Conservation (phyloP, 768 basidiomycete genomes). For the Leccinum variicolor region DNA sequence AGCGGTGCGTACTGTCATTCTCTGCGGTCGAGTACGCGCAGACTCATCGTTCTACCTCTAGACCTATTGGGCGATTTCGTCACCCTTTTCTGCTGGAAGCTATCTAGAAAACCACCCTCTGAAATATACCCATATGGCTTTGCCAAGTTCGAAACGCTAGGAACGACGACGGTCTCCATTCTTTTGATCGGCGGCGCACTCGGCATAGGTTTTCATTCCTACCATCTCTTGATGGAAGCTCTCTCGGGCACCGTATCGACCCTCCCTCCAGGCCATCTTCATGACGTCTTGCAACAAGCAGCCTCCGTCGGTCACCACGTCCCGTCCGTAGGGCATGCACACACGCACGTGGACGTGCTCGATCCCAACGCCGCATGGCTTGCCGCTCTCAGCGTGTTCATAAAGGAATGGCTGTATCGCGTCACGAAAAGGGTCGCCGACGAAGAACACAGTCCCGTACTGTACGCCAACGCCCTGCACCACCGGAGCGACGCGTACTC, state of each 20-base stretch:
- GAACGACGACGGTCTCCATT: constrained; percentile 86
- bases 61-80: constrained; percentile 90
- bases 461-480: constrained; percentile 95
- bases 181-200: constrained; percentile 82
- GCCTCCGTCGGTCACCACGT: constrained; percentile 54
- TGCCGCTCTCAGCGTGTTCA: constrained; percentile 71
- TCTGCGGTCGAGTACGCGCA: neutral
- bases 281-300: constrained; percentile 58
- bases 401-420: constrained; percentile 93
- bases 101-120: constrained; percentile 80
- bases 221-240: constrained; percentile 73
- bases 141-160: constrained; percentile 93
- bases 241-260: constrained; percentile 63
- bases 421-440: constrained; percentile 87
- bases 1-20: constrained; percentile 60
- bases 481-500: constrained; percentile 98
- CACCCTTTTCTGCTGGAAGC: constrained; percentile 83
- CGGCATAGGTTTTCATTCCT: constrained; percentile 89
- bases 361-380: constrained; percentile 99
- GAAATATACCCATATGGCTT: constrained; percentile 82
- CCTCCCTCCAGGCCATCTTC: constrained; percentile 60
- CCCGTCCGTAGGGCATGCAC: constrained; percentile 51
- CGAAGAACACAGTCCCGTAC: constrained; percentile 85
- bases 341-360: constrained; percentile 53
- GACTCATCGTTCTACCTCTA: constrained; percentile 24